A percentile compares a stretch with the other conserved stretches of the same genome.
These are phyloP conservation scores for Populus pruinosa DNA, from an alignment of 345 rosid genomes.

Conservation along the genomic window DNA sequence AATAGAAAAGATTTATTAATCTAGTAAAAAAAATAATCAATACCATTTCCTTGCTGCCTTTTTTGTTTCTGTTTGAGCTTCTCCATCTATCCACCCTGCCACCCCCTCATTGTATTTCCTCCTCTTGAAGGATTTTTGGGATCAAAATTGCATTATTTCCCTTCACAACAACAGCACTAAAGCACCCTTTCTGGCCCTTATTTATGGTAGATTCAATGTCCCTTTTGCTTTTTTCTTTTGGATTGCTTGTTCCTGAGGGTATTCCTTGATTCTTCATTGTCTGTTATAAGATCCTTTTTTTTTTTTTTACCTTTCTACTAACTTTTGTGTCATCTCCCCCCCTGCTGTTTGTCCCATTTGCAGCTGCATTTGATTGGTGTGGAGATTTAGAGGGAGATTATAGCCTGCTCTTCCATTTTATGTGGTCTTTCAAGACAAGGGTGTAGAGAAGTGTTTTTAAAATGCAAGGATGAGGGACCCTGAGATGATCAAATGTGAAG, in stretches of 20 bases:
- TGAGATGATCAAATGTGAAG: conserved; percentile 28
- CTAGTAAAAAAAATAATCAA: neutral
- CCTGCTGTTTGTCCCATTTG: conserved; percentile 6
- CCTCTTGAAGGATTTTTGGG: conserved; percentile 1
- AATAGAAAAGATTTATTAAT: conserved; percentile 21
- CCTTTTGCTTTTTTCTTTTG: conserved; percentile 23
- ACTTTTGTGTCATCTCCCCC: neutral
- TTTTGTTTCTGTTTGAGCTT: conserved; percentile 28
- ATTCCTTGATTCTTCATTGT: conserved; percentile 38
- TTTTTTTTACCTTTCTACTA: neutral
- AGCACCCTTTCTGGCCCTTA: conserved; percentile 19
- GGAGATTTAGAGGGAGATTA: conserved; percentile 26
- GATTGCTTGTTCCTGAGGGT: conserved; percentile 59
- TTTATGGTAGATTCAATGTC: conserved; percentile 22
- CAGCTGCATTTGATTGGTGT: conserved; percentile 22
- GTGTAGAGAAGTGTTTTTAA: conserved; percentile 27
- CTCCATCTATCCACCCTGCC: conserved; percentile 12
- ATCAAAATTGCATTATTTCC: conserved; percentile 12
- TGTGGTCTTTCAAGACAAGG: conserved; percentile 33
- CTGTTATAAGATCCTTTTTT: neutral
- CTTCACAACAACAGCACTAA: conserved; percentile 8
- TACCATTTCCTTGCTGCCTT: neutral
- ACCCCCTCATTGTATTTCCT: conserved; percentile 19
- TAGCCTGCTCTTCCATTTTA: conserved; percentile 25
- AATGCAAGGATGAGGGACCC: conserved; percentile 58